Percentiles rank a stretch among this genome's conserved stretches.
These are phyloP conservation scores for Phenoliferia sp. DNA, from an alignment of 1,284 basidiomycete species.

Conservation along the genomic window DNA sequence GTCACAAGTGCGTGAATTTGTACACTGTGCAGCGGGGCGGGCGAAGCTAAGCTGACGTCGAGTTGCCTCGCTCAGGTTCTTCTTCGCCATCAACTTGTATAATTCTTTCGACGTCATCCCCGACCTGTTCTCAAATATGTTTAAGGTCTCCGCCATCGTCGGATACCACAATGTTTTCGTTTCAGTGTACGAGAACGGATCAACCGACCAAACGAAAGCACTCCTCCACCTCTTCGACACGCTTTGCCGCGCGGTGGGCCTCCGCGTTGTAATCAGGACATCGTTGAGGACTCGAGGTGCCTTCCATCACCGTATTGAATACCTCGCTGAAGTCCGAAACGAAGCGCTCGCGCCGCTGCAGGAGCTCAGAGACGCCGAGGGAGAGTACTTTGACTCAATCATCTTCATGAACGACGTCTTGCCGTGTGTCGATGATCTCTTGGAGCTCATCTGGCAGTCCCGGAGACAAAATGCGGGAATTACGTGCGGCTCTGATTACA, in stretches of 20 bases:
- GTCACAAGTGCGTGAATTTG: slow-evolving; percentile 80
- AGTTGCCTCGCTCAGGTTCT: neutral
- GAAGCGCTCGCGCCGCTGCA: slow-evolving; percentile 87
- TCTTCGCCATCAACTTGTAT: slow-evolving; percentile 21
- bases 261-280: slow-evolving; percentile 84
- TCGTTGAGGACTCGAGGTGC: slow-evolving; percentile 83
- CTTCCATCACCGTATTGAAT: slow-evolving; percentile 98
- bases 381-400: slow-evolving; percentile 88
- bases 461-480: slow-evolving; percentile 88
- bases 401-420: slow-evolving; percentile 95
- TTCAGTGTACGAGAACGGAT: slow-evolving; percentile 96
- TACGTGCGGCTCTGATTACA: slow-evolving; percentile 93
- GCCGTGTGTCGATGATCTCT: slow-evolving; percentile 87
- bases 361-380: slow-evolving; percentile 80
- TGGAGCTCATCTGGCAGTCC: slow-evolving; percentile 92
- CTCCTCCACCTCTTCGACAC: slow-evolving; percentile 87
- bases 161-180: slow-evolving; percentile 95
- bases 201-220: slow-evolving; percentile 91
- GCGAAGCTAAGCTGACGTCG: neutral
- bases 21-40: neutral
- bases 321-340: slow-evolving; percentile 93
- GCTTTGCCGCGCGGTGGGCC: slow-evolving; percentile 75
- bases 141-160: slow-evolving; percentile 78
- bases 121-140: slow-evolving; percentile 91
- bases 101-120: slow-evolving; percentile 82